Evolutionary conservation across 2,329 filamentous ascomycete genomes (phyloP).

Genomic region (Aspergillus sp.): DNA sequence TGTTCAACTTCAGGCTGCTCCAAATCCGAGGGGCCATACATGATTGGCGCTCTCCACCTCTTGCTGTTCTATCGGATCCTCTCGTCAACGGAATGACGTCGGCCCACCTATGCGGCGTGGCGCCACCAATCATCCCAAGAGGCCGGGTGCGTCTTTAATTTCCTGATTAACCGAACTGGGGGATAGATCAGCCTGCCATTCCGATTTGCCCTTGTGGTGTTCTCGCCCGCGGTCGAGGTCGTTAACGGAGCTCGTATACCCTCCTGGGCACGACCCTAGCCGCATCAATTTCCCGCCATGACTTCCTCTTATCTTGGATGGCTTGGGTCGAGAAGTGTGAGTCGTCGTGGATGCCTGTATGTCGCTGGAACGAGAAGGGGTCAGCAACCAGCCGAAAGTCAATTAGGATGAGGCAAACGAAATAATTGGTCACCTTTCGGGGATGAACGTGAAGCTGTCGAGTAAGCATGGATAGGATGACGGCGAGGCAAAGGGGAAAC

Average conservation of each 20-base stretch:
- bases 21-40: background rate
- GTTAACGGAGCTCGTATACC: background rate
- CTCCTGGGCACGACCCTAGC: background rate
- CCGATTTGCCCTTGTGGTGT: background rate
- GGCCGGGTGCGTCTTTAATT: background rate
- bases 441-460: background rate
- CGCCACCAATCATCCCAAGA: conserved; percentile 2
- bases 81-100: conserved; percentile 6
- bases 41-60: background rate
- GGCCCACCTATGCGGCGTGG: background rate
- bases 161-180: conserved; percentile 4
- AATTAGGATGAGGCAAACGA: background rate
- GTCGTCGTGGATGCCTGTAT: background rate
- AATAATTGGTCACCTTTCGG: background rate
- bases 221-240: background rate
- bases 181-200: conserved; percentile 2
- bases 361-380: background rate
- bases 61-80: background rate
- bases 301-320: background rate
- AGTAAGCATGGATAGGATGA: background rate
- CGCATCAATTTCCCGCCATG: background rate
- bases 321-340: background rate
- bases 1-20: background rate
- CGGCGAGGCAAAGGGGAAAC: background rate
- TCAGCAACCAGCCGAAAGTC: background rate